A percentile compares a stretch with the other conserved stretches of the same genome.
Evolutionary conservation across 805 yeast species (phyloP).

Genomic region (Zygoascus bituminiphila): DNA sequence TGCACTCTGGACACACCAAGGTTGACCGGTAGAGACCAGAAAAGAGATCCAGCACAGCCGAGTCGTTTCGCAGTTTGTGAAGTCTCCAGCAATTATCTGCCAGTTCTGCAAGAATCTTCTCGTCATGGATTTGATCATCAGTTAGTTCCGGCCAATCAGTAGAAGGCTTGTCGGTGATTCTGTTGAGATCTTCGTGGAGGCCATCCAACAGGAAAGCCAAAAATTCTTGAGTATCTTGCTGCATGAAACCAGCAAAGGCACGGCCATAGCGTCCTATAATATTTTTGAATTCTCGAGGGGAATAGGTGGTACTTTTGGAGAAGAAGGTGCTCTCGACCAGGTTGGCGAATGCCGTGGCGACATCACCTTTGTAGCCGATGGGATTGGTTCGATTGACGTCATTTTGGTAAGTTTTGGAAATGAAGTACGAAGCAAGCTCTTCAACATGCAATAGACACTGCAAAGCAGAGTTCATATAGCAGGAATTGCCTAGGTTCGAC

Average conservation of each 20-base stretch:
- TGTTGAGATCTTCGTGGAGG: slow-evolving; percentile 83
- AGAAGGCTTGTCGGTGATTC: slow-evolving; percentile 75
- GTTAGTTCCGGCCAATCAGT: slow-evolving; percentile 76
- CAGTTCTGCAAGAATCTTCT: slow-evolving; percentile 40
- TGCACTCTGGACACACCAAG: slow-evolving; percentile 77
- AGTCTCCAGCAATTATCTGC: slow-evolving; percentile 76
- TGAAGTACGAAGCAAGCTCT: slow-evolving; percentile 69
- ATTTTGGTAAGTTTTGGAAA: slow-evolving; percentile 40
- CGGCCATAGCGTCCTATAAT: slow-evolving; percentile 73
- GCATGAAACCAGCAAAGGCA: slow-evolving; percentile 71
- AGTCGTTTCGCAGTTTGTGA: slow-evolving; percentile 74
- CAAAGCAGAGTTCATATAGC: slow-evolving; percentile 91
- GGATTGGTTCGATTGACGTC: slow-evolving; percentile 78
- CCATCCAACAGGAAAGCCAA: slow-evolving; percentile 82
- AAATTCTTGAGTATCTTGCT: slow-evolving; percentile 93
- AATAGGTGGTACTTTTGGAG: slow-evolving; percentile 20
- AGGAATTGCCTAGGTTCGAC: slow-evolving; percentile 76
- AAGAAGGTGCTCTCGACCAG: slow-evolving; percentile 55
- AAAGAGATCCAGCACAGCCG: slow-evolving; percentile 76
- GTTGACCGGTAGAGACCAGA: slow-evolving; percentile 90
- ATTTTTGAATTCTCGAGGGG: slow-evolving; percentile 72
- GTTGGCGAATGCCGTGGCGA: slow-evolving; percentile 67
- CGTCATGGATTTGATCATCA: slow-evolving; percentile 51
- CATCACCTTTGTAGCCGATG: slow-evolving; percentile 73
- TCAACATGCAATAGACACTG: slow-evolving; percentile 84